Base-by-base conservation (phyloP, 2,329 filamentous ascomycete species). In the Dryadomyces sulphureus region DNA sequence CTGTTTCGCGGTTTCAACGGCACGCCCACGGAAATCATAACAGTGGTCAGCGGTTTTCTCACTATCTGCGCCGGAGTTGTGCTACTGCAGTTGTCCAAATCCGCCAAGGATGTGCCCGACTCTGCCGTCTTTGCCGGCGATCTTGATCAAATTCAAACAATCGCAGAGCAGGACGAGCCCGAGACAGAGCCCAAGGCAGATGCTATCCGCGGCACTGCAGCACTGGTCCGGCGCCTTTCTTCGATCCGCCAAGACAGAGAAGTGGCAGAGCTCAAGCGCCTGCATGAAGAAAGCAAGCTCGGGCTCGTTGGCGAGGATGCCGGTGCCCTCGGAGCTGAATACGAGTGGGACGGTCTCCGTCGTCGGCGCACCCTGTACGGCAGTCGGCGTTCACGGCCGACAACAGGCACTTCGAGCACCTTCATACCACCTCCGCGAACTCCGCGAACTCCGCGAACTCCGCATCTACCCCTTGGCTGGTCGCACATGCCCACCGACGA, bases 151-250 rank as follows among this genome's bases (percentile, higher is more conserved):
- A 84, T 96, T 45, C 85, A 92, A 27, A 94, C 90, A 25, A 92
- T 96, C 51, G 90, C 86, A 41, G 86, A 95, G 56, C 87, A 94
- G 58, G 87, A 94, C 60, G 88, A 96, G 60, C 84, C 89, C n/a
- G 92, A 98, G 62, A 83, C 84, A 14, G 92, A 98, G 56, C 92
- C 92, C 45, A 93, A 94, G 59, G 92, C 92, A 14, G 92, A 98
- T 61, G 88, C 92, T 9, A 93, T 98, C 57, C 85, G 92, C 54
- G 92, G 90, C 50, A 71, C 90, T 16, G 89, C 86, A 7, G 87
- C 88, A 41, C 87, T 98, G 49, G 73, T 98, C 45, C 79, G 92
- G 51, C 78, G 84, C 14, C 71, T 98, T 43, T 95, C 88, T 0
- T 71, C 71, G 11, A 73, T 81, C 0, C 75, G 92, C 50, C 75